These are phyloP conservation scores for Malania oleifera DNA, from an alignment of 164 flowering plant species.

Conservation along the genomic window DNA sequence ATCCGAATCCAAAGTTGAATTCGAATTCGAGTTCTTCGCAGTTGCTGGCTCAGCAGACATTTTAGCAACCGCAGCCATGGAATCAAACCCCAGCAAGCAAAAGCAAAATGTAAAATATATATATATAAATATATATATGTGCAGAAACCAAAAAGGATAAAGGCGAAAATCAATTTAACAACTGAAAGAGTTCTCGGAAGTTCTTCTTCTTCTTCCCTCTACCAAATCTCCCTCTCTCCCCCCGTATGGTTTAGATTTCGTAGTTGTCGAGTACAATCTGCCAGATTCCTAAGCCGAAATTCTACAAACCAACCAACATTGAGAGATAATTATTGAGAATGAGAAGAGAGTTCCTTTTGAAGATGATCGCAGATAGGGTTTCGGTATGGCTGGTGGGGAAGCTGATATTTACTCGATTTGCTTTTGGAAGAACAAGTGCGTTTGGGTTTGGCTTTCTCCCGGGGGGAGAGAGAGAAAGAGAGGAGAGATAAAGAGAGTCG, in stretches of 20 bases:
- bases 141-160: no score
- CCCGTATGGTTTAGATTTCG: no score
- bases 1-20: conserved; percentile 14
- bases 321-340: background rate
- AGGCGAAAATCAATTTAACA: no score
- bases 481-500: no score
- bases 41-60: conserved; percentile 26
- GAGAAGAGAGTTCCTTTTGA: conserved; percentile 8
- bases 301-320: conserved; percentile 7
- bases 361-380: conserved; percentile 9
- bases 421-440: conserved; percentile 8
- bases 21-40: conserved; percentile 12
- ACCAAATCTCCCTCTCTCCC: no score
- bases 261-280: no score
- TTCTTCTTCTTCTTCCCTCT: no score
- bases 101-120: background rate
- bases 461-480: no score
- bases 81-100: conserved; percentile 13
- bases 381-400: conserved; percentile 3
- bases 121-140: no score
- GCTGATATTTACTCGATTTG: background rate
- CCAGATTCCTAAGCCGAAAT: background rate
- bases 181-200: no score
- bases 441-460: conserved; percentile 9
- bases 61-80: conserved; percentile 47